Evolutionary conservation across 345 rosid genomes (phyloP), one percentile per base, ranked within the genome.

Genomic region (Melastoma malabathricum): DNA sequence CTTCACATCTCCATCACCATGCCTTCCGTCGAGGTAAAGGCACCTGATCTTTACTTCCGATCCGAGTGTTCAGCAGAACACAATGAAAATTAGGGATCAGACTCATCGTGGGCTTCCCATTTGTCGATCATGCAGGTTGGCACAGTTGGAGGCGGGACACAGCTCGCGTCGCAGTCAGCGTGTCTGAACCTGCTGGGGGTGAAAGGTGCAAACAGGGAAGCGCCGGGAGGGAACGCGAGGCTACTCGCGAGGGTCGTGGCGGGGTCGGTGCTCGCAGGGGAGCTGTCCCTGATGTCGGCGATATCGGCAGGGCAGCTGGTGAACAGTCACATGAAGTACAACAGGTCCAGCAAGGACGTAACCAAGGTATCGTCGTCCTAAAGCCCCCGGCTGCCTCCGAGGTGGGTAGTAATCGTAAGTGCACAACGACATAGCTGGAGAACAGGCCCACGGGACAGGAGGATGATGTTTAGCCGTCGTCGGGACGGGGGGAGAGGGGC

Each of bases 81-180:
- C n/a, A n/a, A n/a, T n/a, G n/a, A n/a, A n/a, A n/a, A n/a, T n/a
- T 14, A 34, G 16, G 34, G 14, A 18, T 29, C 43, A 9, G n/a
- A 29, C 8, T 29, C 29, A 29, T 10, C 0, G 43, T 1, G 43
- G 20, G 18, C 10, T 15, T 16, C 3, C 27, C 18, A 13, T 2
- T 59, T 23, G 25, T 15, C 17, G 52, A 7, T 20, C 69, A 29
- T 29, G 9, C 38, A 81, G 88, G 89, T 79, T 44, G 89, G 89
- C 6, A 82, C 89, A 3, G 75, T 82, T 8, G 86, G 89, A 45
- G 89, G 89, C 14, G 89, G 89, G 41, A 82, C 89, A 25, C 86
- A 79, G 61, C 89, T 82, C 44, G 81, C 86, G 50, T 79, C 89
- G 22, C 89, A 82, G 65, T 79, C 89, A 15, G 89, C 86, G 15